Conservation (phyloP, 2,329 filamentous ascomycete genomes). For the Ramichloridium luteum region DNA sequence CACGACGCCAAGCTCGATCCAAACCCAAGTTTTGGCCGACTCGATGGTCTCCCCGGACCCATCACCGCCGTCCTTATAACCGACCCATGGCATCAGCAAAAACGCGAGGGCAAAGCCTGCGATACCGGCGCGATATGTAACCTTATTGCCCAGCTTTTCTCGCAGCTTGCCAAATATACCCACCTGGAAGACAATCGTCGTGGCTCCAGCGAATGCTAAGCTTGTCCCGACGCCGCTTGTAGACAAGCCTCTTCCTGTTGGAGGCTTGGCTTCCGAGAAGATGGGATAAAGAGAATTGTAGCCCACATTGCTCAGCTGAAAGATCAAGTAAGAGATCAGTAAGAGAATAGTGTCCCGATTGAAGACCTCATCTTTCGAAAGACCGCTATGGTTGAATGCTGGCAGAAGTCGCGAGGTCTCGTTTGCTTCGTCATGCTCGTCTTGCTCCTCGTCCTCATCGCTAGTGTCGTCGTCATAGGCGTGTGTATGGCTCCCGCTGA, state of each 20-base stretch:
- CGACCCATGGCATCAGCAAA: conserved; percentile 78
- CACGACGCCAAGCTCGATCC: conserved; percentile 65
- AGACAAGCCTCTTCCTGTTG: conserved; percentile 62
- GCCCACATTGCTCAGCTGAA: conserved; percentile 85
- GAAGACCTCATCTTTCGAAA: conserved; percentile 43
- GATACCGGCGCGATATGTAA: conserved; percentile 67
- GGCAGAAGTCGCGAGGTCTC: conserved; percentile 26
- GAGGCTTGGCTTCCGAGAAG: conserved; percentile 64
- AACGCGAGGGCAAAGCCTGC: conserved; percentile 73
- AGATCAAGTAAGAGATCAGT: conserved; percentile 77
- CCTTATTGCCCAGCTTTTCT: conserved; percentile 69
- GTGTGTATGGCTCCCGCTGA: conserved; percentile 7
- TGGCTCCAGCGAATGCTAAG: conserved; percentile 68
- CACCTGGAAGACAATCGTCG: conserved; percentile 83
- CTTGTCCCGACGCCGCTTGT: conserved; percentile 76
- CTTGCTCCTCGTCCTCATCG: conserved; percentile 13
- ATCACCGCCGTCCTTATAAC: conserved; percentile 51
- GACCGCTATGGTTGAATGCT: conserved; percentile 27
- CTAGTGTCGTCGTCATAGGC: conserved; percentile 6
- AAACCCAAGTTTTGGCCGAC: conserved; percentile 55
- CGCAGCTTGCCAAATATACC: conserved; percentile 71
- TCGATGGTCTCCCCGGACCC: conserved; percentile 38
- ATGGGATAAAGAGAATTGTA: conserved; percentile 95
- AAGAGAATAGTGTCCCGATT: conserved; percentile 74
- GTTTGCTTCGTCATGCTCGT: conserved; percentile 22